Evolutionary conservation across 2,329 filamentous ascomycete species (phyloP), one percentile per base, ranked within the genome.

Genomic region (Cyanodermella asteris): DNA sequence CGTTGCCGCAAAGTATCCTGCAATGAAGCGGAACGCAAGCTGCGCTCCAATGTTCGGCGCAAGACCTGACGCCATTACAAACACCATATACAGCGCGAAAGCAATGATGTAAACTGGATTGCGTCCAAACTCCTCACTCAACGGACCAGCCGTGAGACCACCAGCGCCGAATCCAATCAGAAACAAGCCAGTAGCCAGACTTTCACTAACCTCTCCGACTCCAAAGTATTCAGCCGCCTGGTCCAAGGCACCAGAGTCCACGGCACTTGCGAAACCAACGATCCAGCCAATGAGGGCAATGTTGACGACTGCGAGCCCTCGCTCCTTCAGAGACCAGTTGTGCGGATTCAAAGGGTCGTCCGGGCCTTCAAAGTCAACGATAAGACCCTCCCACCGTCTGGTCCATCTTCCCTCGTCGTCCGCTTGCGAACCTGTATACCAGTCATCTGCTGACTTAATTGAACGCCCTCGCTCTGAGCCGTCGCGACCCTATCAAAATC

Each of bases 101-200:
- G 59, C 54, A 12, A 43, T 37, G 4, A 59, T 44, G 31, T 63
- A 63, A 2, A 58, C 51, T 1, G 48, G 47, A 31, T 60, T 62
- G 14, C 55, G 47, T 4, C 56, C 56, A 5, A 53, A 39, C 4
- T 53, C 55, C 35, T 59, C 57, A 1, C 52, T 59, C 7, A 57
- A 38, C 1, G 57, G 59, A 3, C 55, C 58, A 5, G 50, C 51
- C 23, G 61, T 45, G 1, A 61, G 42, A 1, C 56, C 48, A 4
- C 59, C 57, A 6, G 43, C 39, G 1, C 55, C 58, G 28, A 63
- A 56, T 1, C 55, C 56, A 16, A 59, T 44, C 5, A 60, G 40
- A 28, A 55, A 53, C 33, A 57, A 38, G 31, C 50, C 51, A 14
- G 55, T 57, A 8, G 52, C 50, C 18, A 59, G 36, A 28, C 41